phyloP scores from a whole-genome alignment of 768 basidiomycete species.

The Obba rivulosa region DNA sequence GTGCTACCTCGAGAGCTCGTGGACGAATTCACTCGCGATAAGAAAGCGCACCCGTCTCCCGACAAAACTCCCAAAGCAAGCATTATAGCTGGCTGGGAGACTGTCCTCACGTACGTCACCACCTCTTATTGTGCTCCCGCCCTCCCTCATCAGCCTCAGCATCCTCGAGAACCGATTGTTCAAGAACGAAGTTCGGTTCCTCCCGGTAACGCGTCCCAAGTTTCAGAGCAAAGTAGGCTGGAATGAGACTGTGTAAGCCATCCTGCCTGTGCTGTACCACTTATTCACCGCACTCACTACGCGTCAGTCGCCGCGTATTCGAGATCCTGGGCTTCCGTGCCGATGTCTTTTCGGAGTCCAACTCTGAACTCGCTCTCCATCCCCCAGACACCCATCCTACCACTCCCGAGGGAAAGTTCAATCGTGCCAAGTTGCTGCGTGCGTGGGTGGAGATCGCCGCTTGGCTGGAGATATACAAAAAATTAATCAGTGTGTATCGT shows the following conservation, averaged over 20 bases:
- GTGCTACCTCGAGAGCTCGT: slow-evolving; percentile 59
- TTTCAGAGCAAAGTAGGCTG: slow-evolving; percentile 68
- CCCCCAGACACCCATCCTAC: slow-evolving; percentile 50
- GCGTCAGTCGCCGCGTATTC: slow-evolving; percentile 35
- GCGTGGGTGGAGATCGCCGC: slow-evolving; percentile 76
- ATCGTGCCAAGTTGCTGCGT: slow-evolving; percentile 60
- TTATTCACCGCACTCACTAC: background rate
- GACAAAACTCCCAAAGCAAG: slow-evolving; percentile 53
- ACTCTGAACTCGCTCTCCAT: slow-evolving; percentile 39
- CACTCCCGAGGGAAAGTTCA: slow-evolving; percentile 41
- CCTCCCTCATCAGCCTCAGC: slow-evolving; percentile 30
- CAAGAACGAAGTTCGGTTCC: slow-evolving; percentile 57
- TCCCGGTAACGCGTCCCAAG: slow-evolving; percentile 46
- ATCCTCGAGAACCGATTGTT: slow-evolving; percentile 73
- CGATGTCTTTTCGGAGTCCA: background rate
- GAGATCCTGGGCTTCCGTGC: slow-evolving; percentile 32
- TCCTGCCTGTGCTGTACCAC: background rate
- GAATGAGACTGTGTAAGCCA: slow-evolving; percentile 50
- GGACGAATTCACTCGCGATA: slow-evolving; percentile 62
- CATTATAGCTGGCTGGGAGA: slow-evolving; percentile 57
- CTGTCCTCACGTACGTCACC: slow-evolving; percentile 52
- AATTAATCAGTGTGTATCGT: slow-evolving; percentile 11
- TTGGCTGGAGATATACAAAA: slow-evolving; percentile 51
- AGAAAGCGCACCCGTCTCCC: slow-evolving; percentile 46
- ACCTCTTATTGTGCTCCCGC: background rate